A percentile compares a stretch with the other conserved stretches of the same genome.
These are phyloP conservation scores for Leccinum obscurum DNA, from an alignment of 768 basidiomycete genomes.

Conservation along the genomic window DNA sequence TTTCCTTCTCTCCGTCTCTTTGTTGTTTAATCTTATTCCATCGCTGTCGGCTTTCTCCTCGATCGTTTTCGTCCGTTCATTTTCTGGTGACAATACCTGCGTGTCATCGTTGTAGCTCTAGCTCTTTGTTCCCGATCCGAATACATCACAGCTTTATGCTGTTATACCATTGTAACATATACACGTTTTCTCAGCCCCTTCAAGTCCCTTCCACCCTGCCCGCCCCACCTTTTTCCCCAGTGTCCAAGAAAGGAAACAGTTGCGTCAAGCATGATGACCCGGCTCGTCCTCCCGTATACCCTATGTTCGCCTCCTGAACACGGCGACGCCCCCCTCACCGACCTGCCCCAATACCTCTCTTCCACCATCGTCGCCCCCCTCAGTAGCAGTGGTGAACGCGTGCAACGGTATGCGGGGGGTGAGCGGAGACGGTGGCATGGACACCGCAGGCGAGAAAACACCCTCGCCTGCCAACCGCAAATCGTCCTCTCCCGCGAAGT, in stretches of 20 bases:
- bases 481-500: constrained; percentile 51
- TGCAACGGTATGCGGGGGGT: constrained; percentile 39
- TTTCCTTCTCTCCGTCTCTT: neutral
- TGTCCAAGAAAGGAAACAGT: neutral
- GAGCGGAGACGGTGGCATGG: constrained; percentile 65
- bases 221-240: neutral
- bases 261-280: constrained; percentile 10
- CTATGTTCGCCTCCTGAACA: constrained; percentile 24
- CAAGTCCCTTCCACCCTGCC: neutral
- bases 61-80: neutral
- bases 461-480: constrained; percentile 67
- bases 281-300: constrained; percentile 2
- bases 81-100: constrained; percentile 7
- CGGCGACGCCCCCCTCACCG: constrained; percentile 11
- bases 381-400: neutral
- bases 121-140: constrained; percentile 10
- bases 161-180: constrained; percentile 16
- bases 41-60: neutral
- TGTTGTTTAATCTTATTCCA: neutral
- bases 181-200: neutral
- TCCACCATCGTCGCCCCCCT: constrained; percentile 8
- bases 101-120: constrained; percentile 29
- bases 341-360: constrained; percentile 4
- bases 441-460: constrained; percentile 70
- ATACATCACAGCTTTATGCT: constrained; percentile 11